Conservation (phyloP, 345 rosid genomes). For the Adansonia digitata region DNA sequence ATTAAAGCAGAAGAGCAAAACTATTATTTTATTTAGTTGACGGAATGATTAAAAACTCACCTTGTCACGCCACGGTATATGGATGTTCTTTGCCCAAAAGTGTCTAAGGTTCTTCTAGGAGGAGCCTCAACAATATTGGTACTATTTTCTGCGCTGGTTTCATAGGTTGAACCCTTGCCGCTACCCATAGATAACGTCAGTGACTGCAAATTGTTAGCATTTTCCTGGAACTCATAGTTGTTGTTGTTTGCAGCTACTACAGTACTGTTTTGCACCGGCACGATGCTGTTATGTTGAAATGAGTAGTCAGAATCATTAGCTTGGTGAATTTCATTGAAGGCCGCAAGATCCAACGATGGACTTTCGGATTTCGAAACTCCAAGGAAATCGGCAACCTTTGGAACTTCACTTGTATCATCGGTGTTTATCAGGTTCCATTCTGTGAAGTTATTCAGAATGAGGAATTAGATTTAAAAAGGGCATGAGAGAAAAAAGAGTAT, state of each 20-base stretch:
- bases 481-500: background rate
- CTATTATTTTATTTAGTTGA: too few species aligned
- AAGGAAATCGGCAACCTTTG: constrained; percentile 94
- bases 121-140: constrained; percentile 53
- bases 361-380: constrained; percentile 84
- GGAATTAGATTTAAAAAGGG: background rate
- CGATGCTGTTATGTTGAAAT: constrained; percentile 45
- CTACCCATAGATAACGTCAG: constrained; percentile 93
- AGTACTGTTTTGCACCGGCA: constrained; percentile 48
- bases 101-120: constrained; percentile 81
- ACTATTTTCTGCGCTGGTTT: constrained; percentile 59
- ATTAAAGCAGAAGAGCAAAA: background rate
- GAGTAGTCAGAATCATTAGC: constrained; percentile 52
- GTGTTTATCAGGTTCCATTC: constrained; percentile 77
- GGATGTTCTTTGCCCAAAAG: constrained; percentile 95
- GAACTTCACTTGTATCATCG: constrained; percentile 63
- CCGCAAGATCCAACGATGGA: constrained; percentile 58
- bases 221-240: constrained; percentile 56
- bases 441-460: constrained; percentile 10
- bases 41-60: constrained; percentile 21
- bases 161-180: constrained; percentile 56
- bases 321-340: constrained; percentile 61
- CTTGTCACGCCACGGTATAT: constrained; percentile 98
- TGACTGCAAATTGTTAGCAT: constrained; percentile 65
- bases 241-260: constrained; percentile 27